Base-by-base conservation (phyloP, 345 rosid species). In the Linum tenue region DNA sequence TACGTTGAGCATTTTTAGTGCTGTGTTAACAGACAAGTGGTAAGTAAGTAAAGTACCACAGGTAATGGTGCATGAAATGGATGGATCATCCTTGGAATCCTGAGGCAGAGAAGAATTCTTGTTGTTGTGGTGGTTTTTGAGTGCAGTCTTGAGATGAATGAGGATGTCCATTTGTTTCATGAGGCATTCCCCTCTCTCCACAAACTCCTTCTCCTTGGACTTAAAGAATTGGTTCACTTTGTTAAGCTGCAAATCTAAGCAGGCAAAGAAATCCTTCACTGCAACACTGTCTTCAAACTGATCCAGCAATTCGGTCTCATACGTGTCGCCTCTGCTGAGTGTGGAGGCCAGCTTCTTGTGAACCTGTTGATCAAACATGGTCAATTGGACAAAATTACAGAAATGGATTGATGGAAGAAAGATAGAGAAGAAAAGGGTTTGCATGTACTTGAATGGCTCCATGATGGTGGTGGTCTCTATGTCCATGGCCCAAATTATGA, bases 161-260 rank as follows among this genome's bases (percentile, higher is more conserved):
- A 91, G 98, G 69, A 91, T 86, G 71, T 87, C 85, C 89, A 91
- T 73, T 74, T 95, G 99, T 71, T 86, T 83, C 85, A 81, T 91
- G 81, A 91, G 69, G 35, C 79, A 76, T 10, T 91, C 98, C 37
- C 90, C 96, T 79, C 99, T 91, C 39, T 86, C 95, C 81, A 89
- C 22, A 79, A 95, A 91, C 81, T 89, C 97, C 56, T 80, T 84
- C 86, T 95, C 99, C 68, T 87, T 95, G n/a, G 75, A 71, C 70
- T 73, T 83, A 72, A 85, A 95, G 67, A 95, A 95, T 15, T 85
- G 88, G 68, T 91, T 95, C 75, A 89, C 99, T 63, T 95, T 95
- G 81, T 91, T 95, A 17, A 95, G 95, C 59, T 95, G 95, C 57
- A 16, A 39, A 77, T 95, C 99, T 48, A 95, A 76, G 62, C 97